These are phyloP conservation scores for Aspergillus glaucus DNA, from an alignment of 2,329 filamentous ascomycete genomes.

Conservation along the genomic window DNA sequence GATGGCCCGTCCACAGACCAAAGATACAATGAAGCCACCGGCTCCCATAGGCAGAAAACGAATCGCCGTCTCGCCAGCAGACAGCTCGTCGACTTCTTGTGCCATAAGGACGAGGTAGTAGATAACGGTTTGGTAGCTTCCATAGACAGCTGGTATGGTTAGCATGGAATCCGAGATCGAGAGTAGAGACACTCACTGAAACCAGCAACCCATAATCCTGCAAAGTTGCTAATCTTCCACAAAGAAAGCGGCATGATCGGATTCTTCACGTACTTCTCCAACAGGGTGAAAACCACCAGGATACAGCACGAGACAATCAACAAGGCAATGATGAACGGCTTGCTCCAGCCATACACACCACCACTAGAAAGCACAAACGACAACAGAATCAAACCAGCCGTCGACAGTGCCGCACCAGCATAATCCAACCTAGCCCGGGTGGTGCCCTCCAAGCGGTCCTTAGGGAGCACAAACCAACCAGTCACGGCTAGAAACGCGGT, in stretches of 20 bases:
- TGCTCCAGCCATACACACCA: constrained; percentile 42
- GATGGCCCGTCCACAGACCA: constrained; percentile 30
- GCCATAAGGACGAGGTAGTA: constrained; percentile 40
- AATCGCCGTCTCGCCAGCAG: constrained; percentile 34
- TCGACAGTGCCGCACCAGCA: constrained; percentile 37
- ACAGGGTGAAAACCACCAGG: constrained; percentile 32
- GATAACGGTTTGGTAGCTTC: constrained; percentile 38
- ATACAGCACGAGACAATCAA: constrained; percentile 34
- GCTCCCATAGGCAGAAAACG: constrained; percentile 39
- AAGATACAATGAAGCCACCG: constrained; percentile 33
- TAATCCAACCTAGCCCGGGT: constrained; percentile 36
- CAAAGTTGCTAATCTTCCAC: constrained; percentile 44
- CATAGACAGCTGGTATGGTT: constrained; percentile 31
- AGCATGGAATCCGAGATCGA: not conserved
- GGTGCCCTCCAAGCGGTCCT: constrained; percentile 28
- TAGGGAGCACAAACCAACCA: constrained; percentile 33
- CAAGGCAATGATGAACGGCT: constrained; percentile 41
- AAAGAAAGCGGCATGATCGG: constrained; percentile 43
- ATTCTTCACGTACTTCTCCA: constrained; percentile 41
- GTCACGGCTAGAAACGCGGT: constrained; percentile 25
- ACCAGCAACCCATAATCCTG: constrained; percentile 40
- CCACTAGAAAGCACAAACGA: constrained; percentile 43
- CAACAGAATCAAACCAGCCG: constrained; percentile 38
- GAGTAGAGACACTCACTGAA: constrained; percentile 25
- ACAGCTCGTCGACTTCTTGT: constrained; percentile 35